Percentiles rank a stretch among this genome's conserved stretches.
These are phyloP conservation scores for Mimosa bimucronata DNA, from an alignment of 306 rosid species.

Conservation along the genomic window DNA sequence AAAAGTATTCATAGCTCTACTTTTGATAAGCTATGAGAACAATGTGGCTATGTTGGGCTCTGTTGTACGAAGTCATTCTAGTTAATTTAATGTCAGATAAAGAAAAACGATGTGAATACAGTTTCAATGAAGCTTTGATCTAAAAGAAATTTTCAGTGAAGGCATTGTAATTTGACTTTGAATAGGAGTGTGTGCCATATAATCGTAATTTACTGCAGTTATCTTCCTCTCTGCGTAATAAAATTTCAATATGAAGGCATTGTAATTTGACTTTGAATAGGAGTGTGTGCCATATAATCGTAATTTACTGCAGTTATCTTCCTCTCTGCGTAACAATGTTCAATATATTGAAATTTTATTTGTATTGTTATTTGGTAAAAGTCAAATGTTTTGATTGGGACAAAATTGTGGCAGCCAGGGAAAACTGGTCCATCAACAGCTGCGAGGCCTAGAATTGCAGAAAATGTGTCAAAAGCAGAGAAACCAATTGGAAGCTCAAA, in stretches of 20 bases:
- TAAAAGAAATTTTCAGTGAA: background rate
- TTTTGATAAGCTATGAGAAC: background rate
- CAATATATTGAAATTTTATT: constrained; percentile 3
- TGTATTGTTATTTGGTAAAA: constrained; percentile 12
- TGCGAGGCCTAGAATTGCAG: constrained; percentile 36
- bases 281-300: background rate
- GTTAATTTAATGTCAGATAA: background rate
- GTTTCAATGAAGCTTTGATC: background rate
- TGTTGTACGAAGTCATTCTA: background rate
- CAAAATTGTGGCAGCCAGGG: constrained; percentile 47
- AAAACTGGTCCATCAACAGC: constrained; percentile 52
- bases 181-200: background rate
- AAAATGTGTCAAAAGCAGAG: constrained; percentile 44
- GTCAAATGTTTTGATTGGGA: constrained; percentile 33
- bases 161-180: background rate
- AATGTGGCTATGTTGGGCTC: background rate
- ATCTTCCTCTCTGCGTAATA: constrained; percentile 20
- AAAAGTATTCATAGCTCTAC: background rate
- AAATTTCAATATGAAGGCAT: background rate
- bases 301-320: too few relatives aligned
- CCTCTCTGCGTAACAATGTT: constrained; percentile 25
- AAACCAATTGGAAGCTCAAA: constrained; percentile 42
- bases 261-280: background rate
- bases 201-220: too few relatives aligned
- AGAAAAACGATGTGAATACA: background rate